Evolutionary conservation across 768 basidiomycete genomes (phyloP), one percentile per base, ranked within the genome.

Genomic region (Boletus sensibilis): DNA sequence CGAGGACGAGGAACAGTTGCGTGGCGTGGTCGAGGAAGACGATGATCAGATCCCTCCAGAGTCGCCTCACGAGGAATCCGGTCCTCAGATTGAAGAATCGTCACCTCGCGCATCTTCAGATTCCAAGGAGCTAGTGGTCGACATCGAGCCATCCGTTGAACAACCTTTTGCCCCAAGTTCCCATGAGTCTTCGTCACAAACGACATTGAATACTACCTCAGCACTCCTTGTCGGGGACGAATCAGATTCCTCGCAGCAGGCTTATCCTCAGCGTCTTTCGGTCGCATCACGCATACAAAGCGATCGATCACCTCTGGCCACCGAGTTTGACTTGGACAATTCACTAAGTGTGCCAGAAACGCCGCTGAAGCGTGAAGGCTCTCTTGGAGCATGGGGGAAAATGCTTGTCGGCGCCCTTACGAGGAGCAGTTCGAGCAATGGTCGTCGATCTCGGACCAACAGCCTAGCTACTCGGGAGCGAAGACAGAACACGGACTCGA

Each of bases 391-490:
- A 34, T 92, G 89, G 90, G 83, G 88, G 58, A 88, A 83, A 67
- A 76, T 66, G 42, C 47, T 92, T 50, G 87, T 87, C 63, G 80
- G 76, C 52, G 81, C 86, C 0, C 83, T 93, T 61, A 79, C 80
- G 35, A 78, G 88, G 58, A 82, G 84, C 27, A 81, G 78, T 35
- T 90, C 90, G 41, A 80, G 78, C 50, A 79, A 74, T 50, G 90
- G 90, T 9, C 82, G 89, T 62, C 85, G 90, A 47, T 91, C 90
- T 50, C 85, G 91, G 39, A 85, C 87, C 39, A 91, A 92, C 64
- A 90, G 88, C 65, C 81, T 90, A 53, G 79, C 79, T 41, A 80
- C 81, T 44, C 83, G 87, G 47, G 84, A 87, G 55, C 75, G 83
- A 64, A 80, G 86, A 39, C 84, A 86, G 67, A 78, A 86, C 56